These are phyloP conservation scores for Nakaseomyces nivariensis DNA, from an alignment of 1,139 yeast species.

Conservation along the genomic window DNA sequence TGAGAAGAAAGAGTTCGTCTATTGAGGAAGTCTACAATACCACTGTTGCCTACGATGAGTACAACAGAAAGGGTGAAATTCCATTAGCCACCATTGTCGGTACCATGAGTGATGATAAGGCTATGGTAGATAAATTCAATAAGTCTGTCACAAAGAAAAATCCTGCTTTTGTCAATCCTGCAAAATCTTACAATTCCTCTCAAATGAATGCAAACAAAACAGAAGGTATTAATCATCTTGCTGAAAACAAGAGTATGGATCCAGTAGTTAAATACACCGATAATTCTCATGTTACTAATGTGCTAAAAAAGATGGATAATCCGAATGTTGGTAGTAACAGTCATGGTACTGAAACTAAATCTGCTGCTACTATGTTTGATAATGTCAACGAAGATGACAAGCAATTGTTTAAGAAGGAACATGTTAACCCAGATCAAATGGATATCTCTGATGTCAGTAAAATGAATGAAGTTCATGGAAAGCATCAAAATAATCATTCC, in stretches of 20 bases:
- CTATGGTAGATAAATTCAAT: background rate
- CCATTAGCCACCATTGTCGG: background rate
- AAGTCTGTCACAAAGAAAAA: background rate
- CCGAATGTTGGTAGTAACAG: background rate
- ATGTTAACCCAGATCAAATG: background rate
- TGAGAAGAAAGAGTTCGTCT: background rate
- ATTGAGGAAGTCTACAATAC: conserved; percentile 1
- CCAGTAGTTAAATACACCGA: background rate
- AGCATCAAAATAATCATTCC: background rate
- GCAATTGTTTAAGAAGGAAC: background rate
- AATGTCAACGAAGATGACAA: background rate
- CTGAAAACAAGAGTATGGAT: background rate
- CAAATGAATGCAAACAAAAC: background rate
- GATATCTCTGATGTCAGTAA: background rate
- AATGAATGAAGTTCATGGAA: background rate
- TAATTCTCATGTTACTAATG: background rate
- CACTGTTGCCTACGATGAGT: background rate
- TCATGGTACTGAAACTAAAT: background rate
- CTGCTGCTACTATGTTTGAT: background rate
- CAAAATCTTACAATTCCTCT: background rate
- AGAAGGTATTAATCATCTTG: background rate
- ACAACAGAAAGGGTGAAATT: background rate
- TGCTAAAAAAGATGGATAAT: background rate
- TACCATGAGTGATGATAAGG: background rate
- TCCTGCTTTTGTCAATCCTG: background rate